phyloP scores from a whole-genome alignment of 805 yeast genomes.

The Millerago galiae region DNA sequence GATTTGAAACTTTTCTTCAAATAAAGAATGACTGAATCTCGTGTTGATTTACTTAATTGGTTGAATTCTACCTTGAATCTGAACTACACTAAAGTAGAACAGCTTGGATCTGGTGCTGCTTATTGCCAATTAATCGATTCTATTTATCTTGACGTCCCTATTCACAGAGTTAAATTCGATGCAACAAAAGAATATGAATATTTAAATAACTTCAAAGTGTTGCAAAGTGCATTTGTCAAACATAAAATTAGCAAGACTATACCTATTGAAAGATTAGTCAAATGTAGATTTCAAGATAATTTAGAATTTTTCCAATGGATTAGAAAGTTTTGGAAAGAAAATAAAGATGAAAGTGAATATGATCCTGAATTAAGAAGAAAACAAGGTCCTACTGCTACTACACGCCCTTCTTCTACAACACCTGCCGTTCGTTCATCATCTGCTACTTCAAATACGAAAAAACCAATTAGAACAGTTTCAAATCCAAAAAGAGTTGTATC shows the following conservation, averaged over 20 bases:
- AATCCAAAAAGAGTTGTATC: conserved; percentile 4
- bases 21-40: conserved; percentile 14
- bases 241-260: conserved; percentile 68
- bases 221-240: conserved; percentile 72
- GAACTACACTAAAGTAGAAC: conserved; percentile 73
- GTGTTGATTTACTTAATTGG: conserved; percentile 83
- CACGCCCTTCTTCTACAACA: conserved; percentile 3
- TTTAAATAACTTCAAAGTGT: conserved; percentile 72
- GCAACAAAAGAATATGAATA: conserved; percentile 70
- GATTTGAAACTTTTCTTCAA: too few species aligned
- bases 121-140: conserved; percentile 90
- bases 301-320: conserved; percentile 93
- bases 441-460: neutral
- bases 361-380: conserved; percentile 62
- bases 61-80: conserved; percentile 64
- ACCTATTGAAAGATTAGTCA: conserved; percentile 75
- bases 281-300: conserved; percentile 90
- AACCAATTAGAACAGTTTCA: neutral
- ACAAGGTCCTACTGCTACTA: neutral
- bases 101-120: conserved; percentile 94
- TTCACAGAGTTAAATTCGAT: conserved; percentile 69
- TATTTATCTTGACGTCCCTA: conserved; percentile 75
- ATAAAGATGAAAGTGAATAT: conserved; percentile 61
- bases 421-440: neutral
- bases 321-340: conserved; percentile 73